These are phyloP conservation scores for Kazachstania psychrophila DNA, from an alignment of 805 yeast genomes.

Conservation along the genomic window DNA sequence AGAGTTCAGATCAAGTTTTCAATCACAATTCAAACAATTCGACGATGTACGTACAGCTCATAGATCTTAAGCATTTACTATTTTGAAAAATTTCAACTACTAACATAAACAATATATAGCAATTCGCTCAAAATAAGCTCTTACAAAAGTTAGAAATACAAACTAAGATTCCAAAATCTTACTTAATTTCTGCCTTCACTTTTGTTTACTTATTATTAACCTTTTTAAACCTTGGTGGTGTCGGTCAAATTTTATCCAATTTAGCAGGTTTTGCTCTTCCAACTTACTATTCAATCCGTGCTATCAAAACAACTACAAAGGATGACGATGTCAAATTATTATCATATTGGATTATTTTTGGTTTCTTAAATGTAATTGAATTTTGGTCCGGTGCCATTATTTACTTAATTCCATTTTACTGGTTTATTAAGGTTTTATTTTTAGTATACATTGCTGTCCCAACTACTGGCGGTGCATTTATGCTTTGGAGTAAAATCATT, in stretches of 20 bases:
- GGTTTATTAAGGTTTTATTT: conserved; percentile 82
- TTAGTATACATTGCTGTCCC: conserved; percentile 86
- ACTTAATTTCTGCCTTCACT: conserved; percentile 60
- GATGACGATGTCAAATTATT: conserved; percentile 80
- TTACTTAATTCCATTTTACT: conserved; percentile 95
- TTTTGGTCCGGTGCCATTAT: conserved; percentile 91
- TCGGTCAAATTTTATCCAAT: conserved; percentile 90
- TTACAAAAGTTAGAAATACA: conserved; percentile 36
- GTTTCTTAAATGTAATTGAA: conserved; percentile 81
- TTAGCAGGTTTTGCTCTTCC: conserved; percentile 87
- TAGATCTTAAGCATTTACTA: too few relatives aligned
- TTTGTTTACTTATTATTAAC: conserved; percentile 65
- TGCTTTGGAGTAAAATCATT: conserved; percentile 56
- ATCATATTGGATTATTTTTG: conserved; percentile 98
- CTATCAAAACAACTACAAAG: conserved; percentile 60
- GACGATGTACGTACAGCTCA: conserved; percentile 9
- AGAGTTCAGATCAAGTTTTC: conserved; percentile 39
- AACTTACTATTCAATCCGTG: conserved; percentile 77
- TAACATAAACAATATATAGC: conserved; percentile 8
- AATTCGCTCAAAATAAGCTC: conserved; percentile 26
- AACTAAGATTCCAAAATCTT: conserved; percentile 69
- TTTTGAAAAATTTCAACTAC: neutral
- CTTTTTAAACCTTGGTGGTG: conserved; percentile 85
- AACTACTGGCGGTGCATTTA: conserved; percentile 72
- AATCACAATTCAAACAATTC: conserved; percentile 37